phyloP scores from a whole-genome alignment of 2,329 filamentous ascomycete genomes.

The Penicillium sclerotiorum region DNA sequence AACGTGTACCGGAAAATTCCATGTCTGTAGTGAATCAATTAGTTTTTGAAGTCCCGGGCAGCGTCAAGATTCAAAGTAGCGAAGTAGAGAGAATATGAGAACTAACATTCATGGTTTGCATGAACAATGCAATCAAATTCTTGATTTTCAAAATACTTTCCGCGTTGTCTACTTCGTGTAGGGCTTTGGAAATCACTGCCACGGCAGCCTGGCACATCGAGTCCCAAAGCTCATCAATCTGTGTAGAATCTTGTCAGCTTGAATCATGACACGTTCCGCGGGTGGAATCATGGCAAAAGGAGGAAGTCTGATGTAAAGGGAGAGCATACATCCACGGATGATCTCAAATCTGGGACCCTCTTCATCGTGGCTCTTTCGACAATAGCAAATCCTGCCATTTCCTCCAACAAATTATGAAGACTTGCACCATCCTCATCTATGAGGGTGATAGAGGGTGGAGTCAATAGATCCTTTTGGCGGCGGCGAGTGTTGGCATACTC shows the following conservation, averaged over 20 bases:
- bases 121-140: conserved; percentile 87
- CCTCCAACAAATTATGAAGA: conserved; percentile 87
- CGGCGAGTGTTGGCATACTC: conserved; percentile 92
- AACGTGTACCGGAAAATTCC: conserved; percentile 81
- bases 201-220: conserved; percentile 93
- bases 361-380: conserved; percentile 94
- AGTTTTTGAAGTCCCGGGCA: neutral
- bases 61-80: conserved; percentile 9
- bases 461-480: conserved; percentile 85
- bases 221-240: conserved; percentile 98
- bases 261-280: no score
- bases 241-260: conserved; percentile 12
- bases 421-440: conserved; percentile 80
- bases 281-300: no score
- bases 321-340: conserved; percentile 71
- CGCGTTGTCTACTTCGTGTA: conserved; percentile 80
- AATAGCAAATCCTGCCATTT: conserved; percentile 94
- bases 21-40: conserved; percentile 61
- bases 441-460: conserved; percentile 75
- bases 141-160: conserved; percentile 94
- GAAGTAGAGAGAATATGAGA: neutral
- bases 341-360: conserved; percentile 78
- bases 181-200: conserved; percentile 74
- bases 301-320: neutral
- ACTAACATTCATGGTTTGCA: conserved; percentile 92